phyloP scores from a whole-genome alignment of 176 grass and related monocot species.

The Tillandsia fasciculata region DNA sequence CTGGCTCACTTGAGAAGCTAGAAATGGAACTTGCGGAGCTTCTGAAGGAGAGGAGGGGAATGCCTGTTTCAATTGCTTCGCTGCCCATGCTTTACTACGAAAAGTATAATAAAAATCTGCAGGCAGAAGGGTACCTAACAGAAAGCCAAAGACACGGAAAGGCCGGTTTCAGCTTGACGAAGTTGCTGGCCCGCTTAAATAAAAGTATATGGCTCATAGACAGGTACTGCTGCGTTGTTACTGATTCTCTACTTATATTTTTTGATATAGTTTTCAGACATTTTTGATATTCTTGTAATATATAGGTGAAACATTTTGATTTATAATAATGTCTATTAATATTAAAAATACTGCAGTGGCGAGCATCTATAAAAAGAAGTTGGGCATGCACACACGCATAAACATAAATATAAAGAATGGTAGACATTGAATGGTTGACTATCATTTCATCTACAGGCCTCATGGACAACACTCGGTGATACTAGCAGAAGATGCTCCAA shows the following conservation, averaged over 20 bases:
- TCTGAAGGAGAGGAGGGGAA: conserved; percentile 39
- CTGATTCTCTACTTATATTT: not conserved
- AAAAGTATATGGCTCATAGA: conserved; percentile 63
- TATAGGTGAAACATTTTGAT: not conserved
- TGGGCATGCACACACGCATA: not conserved
- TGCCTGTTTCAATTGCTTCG: conserved; percentile 81
- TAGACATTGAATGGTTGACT: not conserved
- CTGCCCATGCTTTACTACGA: conserved; percentile 68
- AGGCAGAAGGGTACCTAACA: conserved; percentile 81
- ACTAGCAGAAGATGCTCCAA: conserved; percentile 56
- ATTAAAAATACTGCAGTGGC: not conserved
- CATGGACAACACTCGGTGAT: conserved; percentile 81
- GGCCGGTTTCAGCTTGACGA: conserved; percentile 66
- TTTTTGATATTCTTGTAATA: not conserved
- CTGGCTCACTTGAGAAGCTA: conserved; percentile 30
- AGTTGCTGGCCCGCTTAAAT: conserved; percentile 60
- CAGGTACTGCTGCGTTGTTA: conserved; percentile 31
- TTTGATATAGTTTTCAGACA: too few species aligned
- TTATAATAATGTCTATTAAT: too few species aligned
- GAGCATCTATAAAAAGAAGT: not conserved
- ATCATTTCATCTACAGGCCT: conserved; percentile 32
- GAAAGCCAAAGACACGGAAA: conserved; percentile 88
- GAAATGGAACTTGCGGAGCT: conserved; percentile 55
- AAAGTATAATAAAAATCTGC: conserved; percentile 63
- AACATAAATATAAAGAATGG: not conserved